phyloP scores from a whole-genome alignment of 345 rosid species.

The Salix caprea region DNA sequence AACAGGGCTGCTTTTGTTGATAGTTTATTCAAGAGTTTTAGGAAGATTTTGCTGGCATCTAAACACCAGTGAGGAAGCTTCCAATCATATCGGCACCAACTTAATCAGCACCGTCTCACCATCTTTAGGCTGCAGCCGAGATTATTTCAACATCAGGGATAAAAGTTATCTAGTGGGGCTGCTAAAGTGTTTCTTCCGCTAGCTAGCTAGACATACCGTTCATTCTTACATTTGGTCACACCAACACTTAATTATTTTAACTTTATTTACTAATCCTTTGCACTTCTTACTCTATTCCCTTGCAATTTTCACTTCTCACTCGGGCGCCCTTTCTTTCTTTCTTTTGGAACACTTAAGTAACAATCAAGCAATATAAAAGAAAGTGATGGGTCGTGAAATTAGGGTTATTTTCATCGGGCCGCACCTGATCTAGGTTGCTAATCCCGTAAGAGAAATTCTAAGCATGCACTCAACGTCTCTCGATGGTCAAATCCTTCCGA shows the following conservation, averaged over 20 bases:
- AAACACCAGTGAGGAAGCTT: conserved; percentile 4
- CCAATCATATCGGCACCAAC: conserved; percentile 12
- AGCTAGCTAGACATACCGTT: not conserved
- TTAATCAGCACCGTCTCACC: not conserved
- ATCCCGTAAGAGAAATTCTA: too few relatives aligned
- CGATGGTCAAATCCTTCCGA: too few relatives aligned
- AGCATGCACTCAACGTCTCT: too few relatives aligned
- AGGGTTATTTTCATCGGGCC: too few relatives aligned
- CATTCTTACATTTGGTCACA: not conserved
- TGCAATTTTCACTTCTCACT: not conserved
- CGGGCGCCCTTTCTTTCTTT: not conserved
- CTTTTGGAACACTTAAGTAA: not conserved
- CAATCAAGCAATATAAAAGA: not conserved
- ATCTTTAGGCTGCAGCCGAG: not conserved
- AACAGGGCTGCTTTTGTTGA: not conserved
- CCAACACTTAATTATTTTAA: not conserved
- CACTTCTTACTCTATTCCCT: not conserved
- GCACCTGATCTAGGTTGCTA: too few relatives aligned
- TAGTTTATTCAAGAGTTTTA: not conserved
- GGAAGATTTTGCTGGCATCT: not conserved
- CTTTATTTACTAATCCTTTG: too few relatives aligned
- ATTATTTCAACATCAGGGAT: too few relatives aligned
- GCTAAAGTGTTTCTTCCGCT: not conserved
- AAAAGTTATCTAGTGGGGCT: not conserved
- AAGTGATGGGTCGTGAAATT: too few relatives aligned